phyloP scores from a whole-genome alignment of 495 filamentous ascomycete species.

The Evernia prunastri region DNA sequence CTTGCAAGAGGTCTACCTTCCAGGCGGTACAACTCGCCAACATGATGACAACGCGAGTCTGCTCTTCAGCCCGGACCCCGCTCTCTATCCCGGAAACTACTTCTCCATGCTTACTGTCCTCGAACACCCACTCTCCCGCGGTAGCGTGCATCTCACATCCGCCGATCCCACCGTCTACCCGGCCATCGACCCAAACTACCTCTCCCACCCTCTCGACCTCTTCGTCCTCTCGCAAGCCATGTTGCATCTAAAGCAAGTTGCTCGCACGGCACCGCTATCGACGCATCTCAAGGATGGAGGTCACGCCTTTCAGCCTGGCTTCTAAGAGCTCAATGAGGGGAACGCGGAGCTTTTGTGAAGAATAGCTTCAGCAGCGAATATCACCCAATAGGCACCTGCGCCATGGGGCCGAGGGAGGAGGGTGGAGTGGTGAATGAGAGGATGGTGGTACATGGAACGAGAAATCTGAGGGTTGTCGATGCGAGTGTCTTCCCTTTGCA shows the following conservation, averaged over 20 bases:
- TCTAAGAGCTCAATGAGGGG: constrained; percentile 21
- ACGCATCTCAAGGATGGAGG: constrained; percentile 21
- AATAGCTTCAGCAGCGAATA: constrained; percentile 30
- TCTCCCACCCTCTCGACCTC: constrained; percentile 46
- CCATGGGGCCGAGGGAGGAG: constrained; percentile 47
- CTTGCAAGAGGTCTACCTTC: constrained; percentile 18
- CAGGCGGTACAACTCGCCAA: constrained; percentile 9
- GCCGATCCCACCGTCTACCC: constrained; percentile 34
- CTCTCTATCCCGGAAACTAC: constrained; percentile 21
- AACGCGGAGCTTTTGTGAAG: constrained; percentile 23
- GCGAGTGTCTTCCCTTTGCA: constrained; percentile 53
- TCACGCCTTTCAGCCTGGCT: constrained; percentile 19
- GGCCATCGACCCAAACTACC: constrained; percentile 48
- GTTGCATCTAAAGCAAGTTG: constrained; percentile 18
- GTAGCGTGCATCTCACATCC: constrained; percentile 49
- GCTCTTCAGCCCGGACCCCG: constrained; percentile 16
- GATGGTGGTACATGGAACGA: constrained; percentile 44
- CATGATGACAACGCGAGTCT: constrained; percentile 15
- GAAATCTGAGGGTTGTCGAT: constrained; percentile 47
- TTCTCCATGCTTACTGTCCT: constrained; percentile 25
- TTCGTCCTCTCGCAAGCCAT: constrained; percentile 25
- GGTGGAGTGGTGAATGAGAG: constrained; percentile 38
- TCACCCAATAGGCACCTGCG: constrained; percentile 40
- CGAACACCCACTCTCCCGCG: constrained; percentile 50
- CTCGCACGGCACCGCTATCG: constrained; percentile 19